These are phyloP conservation scores for Lophiostoma macrostomum DNA, from an alignment of 495 filamentous ascomycete genomes.

Conservation along the genomic window DNA sequence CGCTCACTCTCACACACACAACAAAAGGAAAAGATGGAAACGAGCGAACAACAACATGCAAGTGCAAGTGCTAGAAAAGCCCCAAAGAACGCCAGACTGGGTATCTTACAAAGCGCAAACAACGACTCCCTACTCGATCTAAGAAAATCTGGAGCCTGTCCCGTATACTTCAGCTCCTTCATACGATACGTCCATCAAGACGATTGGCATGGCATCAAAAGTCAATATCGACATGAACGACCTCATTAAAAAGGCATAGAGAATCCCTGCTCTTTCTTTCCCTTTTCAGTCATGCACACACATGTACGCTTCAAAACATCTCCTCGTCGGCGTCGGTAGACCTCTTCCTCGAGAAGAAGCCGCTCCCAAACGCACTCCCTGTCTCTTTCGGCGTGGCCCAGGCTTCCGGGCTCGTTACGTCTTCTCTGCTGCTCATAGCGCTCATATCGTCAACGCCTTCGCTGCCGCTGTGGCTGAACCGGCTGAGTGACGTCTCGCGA, in stretches of 20 bases:
- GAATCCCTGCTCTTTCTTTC: not conserved
- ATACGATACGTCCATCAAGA: not conserved
- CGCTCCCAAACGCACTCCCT: conserved; percentile 15
- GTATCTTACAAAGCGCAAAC: conserved; percentile 11
- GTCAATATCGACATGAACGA: not conserved
- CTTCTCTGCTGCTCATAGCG: conserved; percentile 15
- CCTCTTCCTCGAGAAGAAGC: not conserved
- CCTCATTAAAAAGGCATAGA: not conserved
- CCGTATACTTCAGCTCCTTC: too few species aligned
- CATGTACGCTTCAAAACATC: conserved; percentile 10
- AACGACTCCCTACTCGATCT: not conserved
- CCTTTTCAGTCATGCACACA: not conserved
- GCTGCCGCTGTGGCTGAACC: conserved; percentile 16
- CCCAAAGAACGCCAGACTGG: conserved; percentile 3
- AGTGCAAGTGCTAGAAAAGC: too few species aligned
- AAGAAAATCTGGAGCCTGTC: too few species aligned
- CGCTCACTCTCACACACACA: not conserved
- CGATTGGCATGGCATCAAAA: not conserved
- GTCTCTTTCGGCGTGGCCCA: conserved; percentile 35
- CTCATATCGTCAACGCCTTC: conserved; percentile 12
- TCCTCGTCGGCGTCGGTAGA: conserved; percentile 10
- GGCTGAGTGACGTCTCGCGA: conserved; percentile 10
- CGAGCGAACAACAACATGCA: too few species aligned
- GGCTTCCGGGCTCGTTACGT: conserved; percentile 28
- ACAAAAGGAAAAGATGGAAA: not conserved